phyloP scores from a whole-genome alignment of 2,329 filamentous ascomycete species.

The Arthrobotrys megalospora region DNA sequence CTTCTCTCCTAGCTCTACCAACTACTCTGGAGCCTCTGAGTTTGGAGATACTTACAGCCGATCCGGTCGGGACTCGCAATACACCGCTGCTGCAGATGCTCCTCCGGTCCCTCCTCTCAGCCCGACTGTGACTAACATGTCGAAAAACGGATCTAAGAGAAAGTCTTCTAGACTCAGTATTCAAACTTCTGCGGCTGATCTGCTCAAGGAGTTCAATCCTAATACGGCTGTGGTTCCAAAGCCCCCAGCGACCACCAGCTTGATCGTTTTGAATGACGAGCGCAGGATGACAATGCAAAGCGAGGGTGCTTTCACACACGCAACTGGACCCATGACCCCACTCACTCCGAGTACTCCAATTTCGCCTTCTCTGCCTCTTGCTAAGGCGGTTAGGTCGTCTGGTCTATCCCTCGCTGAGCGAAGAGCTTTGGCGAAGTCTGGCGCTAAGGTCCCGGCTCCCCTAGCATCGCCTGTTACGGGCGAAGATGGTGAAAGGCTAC shows the following conservation, averaged over 20 bases:
- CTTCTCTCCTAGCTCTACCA: slow-evolving; percentile 59
- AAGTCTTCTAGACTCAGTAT: slow-evolving; percentile 57
- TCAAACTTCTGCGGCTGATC: slow-evolving; percentile 53
- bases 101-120: slow-evolving; percentile 53
- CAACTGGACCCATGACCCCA: slow-evolving; percentile 38
- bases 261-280: slow-evolving; percentile 49
- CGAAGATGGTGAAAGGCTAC: slow-evolving; percentile 33
- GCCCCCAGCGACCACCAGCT: slow-evolving; percentile 36
- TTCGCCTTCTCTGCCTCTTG: slow-evolving; percentile 55
- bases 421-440: slow-evolving; percentile 55
- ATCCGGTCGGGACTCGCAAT: slow-evolving; percentile 38
- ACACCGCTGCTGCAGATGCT: slow-evolving; percentile 35
- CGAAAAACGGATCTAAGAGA: slow-evolving; percentile 47
- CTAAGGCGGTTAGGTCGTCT: slow-evolving; percentile 47
- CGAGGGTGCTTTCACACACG: slow-evolving; percentile 26
- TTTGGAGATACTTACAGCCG: slow-evolving; percentile 51
- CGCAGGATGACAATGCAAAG: slow-evolving; percentile 48
- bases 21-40: slow-evolving; percentile 59
- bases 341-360: slow-evolving; percentile 51
- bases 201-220: slow-evolving; percentile 44
- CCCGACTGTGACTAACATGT: slow-evolving; percentile 43
- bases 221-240: slow-evolving; percentile 49
- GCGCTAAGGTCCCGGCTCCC: slow-evolving; percentile 51
- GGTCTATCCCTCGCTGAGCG: slow-evolving; percentile 58
- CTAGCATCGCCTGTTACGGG: slow-evolving; percentile 37